Conservation (phyloP, 1,284 basidiomycete species). For the Ustilago nuda region DNA sequence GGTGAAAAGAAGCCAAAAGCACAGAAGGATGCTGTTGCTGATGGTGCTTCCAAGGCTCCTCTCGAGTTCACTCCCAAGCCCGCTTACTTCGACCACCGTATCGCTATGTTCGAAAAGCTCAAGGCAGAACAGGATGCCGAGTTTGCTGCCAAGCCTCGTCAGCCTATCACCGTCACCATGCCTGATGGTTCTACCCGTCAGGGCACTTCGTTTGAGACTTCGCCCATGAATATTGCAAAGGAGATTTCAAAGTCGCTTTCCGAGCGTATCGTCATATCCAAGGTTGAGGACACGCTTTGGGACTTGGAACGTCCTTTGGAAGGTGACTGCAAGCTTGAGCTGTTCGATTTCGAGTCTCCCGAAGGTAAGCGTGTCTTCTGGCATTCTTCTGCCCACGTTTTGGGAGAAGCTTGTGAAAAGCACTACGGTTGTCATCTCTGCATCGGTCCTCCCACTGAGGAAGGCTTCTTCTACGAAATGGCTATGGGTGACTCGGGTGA, state of each 20-base stretch:
- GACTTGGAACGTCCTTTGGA: constrained; percentile 95
- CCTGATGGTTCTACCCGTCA: constrained; percentile 86
- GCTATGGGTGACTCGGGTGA: constrained; percentile 68
- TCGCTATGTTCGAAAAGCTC: constrained; percentile 89
- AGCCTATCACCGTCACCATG: constrained; percentile 85
- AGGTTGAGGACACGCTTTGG: constrained; percentile 92
- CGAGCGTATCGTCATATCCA: constrained; percentile 91
- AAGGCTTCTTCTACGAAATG: constrained; percentile 99
- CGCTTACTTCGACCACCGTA: constrained; percentile 86
- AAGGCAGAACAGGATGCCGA: constrained; percentile 88
- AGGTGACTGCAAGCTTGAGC: constrained; percentile 80
- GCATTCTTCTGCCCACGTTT: constrained; percentile 98
- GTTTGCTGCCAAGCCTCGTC: constrained; percentile 83
- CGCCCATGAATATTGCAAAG: constrained; percentile 89
- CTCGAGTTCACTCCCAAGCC: constrained; percentile 81
- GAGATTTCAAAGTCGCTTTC: constrained; percentile 87
- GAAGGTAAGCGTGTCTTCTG: constrained; percentile 92
- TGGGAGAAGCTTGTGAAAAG: constrained; percentile 96
- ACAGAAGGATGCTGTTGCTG: constrained; percentile 42
- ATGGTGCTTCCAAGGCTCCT: constrained; percentile 49
- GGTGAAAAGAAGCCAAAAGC: constrained; percentile 61
- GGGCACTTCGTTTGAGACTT: constrained; percentile 94
- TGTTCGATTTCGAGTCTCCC: constrained; percentile 93
- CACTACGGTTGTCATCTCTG: constrained; percentile 98
- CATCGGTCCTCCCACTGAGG: constrained; percentile 95